Evolutionary conservation across 202 grass and related monocot species (phyloP).

Genomic region (Musa balbisiana): DNA sequence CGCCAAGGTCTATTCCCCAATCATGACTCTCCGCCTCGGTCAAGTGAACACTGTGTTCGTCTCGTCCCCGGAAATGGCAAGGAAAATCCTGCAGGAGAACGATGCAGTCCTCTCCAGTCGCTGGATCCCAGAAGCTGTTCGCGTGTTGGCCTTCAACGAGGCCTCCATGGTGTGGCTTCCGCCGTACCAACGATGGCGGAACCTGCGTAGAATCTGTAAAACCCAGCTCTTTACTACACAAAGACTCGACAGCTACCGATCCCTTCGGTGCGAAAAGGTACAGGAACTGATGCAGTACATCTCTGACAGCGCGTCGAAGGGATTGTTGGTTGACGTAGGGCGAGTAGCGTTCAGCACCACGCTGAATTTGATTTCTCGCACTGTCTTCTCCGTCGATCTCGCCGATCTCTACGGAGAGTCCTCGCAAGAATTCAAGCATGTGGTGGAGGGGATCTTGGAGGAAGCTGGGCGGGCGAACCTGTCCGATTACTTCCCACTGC

Average conservation of each 20-base stretch:
- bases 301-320: background rate
- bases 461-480: background rate
- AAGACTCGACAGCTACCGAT: slow-evolving; percentile 12
- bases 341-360: slow-evolving; percentile 31
- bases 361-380: slow-evolving; percentile 39
- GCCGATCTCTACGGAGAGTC: slow-evolving; percentile 24
- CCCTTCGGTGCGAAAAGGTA: slow-evolving; percentile 30
- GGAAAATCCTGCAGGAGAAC: slow-evolving; percentile 31
- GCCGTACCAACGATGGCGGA: slow-evolving; percentile 23
- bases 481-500: slow-evolving; percentile 20
- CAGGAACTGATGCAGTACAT: slow-evolving; percentile 39
- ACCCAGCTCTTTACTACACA: slow-evolving; percentile 34
- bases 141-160: slow-evolving; percentile 4
- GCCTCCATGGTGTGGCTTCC: slow-evolving; percentile 32
- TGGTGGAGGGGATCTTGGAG: background rate
- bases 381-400: slow-evolving; percentile 42
- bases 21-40: slow-evolving; percentile 37
- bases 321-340: slow-evolving; percentile 24
- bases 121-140: slow-evolving; percentile 22
- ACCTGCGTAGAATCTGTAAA: slow-evolving; percentile 28
- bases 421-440: background rate
- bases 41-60: slow-evolving; percentile 29
- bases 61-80: slow-evolving; percentile 27
- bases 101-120: slow-evolving; percentile 29
- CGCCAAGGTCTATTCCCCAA: slow-evolving; percentile 25